These are phyloP conservation scores for Fragaria iinumae DNA, from an alignment of 306 rosid genomes.

Conservation along the genomic window DNA sequence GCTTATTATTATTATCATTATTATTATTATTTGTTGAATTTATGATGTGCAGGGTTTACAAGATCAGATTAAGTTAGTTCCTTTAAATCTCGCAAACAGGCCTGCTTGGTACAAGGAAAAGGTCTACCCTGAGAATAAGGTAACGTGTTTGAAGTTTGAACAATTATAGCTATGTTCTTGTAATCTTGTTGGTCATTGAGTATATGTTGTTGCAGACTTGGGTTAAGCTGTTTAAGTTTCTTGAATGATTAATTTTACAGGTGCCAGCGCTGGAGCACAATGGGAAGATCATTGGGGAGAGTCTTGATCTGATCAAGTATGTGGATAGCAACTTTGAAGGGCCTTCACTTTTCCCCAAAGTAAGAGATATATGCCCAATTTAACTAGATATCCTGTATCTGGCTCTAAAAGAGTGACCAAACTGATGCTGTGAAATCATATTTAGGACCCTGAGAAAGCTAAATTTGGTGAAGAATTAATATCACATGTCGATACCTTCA, in stretches of 20 bases:
- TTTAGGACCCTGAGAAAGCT: slow-evolving; percentile 55
- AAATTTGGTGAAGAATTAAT: slow-evolving; percentile 52
- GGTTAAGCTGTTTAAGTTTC: not conserved
- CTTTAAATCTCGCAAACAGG: slow-evolving; percentile 57
- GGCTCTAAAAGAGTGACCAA: not conserved
- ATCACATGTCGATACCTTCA: slow-evolving; percentile 46
- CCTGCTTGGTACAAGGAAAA: slow-evolving; percentile 88
- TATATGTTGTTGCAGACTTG: not conserved
- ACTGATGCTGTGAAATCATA: not conserved
- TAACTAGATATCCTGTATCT: not conserved
- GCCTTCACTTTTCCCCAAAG: slow-evolving; percentile 56
- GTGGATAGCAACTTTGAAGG: slow-evolving; percentile 57
- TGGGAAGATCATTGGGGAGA: slow-evolving; percentile 76
- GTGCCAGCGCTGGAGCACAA: slow-evolving; percentile 91
- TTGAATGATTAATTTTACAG: slow-evolving; percentile 30
- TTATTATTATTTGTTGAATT: not conserved
- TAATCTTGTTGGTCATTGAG: not conserved
- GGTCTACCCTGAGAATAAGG: slow-evolving; percentile 65
- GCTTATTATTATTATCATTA: not conserved
- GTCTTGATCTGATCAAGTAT: slow-evolving; percentile 83
- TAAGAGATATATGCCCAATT: slow-evolving; percentile 31
- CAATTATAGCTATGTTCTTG: not conserved
- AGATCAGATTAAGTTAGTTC: slow-evolving; percentile 66
- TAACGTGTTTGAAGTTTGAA: slow-evolving; percentile 12
- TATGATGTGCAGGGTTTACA: slow-evolving; percentile 55